phyloP scores from a whole-genome alignment of 2,329 filamentous ascomycete genomes.

The Apiospora pterosperma region DNA sequence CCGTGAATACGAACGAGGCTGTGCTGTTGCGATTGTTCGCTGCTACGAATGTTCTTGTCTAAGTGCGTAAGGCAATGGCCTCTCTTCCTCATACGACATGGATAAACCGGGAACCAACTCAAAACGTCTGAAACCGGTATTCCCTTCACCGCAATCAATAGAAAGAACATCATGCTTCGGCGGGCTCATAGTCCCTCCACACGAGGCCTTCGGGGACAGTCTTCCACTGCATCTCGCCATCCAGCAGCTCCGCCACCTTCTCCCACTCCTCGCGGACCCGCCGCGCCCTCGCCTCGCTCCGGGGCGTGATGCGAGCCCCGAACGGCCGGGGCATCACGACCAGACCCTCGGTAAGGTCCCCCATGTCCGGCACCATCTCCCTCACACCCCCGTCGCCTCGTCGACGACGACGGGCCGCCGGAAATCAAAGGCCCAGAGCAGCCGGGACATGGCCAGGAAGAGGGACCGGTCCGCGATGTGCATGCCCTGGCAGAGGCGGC shows the following conservation, averaged over 20 bases:
- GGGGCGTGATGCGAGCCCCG: constrained; percentile 9
- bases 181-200: background rate
- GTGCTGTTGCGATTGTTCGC: no score
- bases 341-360: constrained; percentile 10
- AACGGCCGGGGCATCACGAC: constrained; percentile 11
- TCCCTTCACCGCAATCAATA: background rate
- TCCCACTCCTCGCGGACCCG: constrained; percentile 14
- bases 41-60: no score
- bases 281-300: constrained; percentile 9
- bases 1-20: no score
- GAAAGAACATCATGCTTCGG: background rate
- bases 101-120: no score
- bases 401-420: constrained; percentile 14
- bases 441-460: constrained; percentile 35
- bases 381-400: constrained; percentile 11
- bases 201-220: constrained; percentile 18
- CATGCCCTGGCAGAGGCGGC: constrained; percentile 46
- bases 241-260: constrained; percentile 18
- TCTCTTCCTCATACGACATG: no score
- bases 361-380: constrained; percentile 12
- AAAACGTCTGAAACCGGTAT: no score
- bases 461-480: constrained; percentile 30
- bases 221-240: constrained; percentile 24
- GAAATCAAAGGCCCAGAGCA: constrained; percentile 48
- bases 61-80: no score